Evolutionary conservation across 495 filamentous ascomycete species (phyloP).

Genomic region (Terfezia claveryi): DNA sequence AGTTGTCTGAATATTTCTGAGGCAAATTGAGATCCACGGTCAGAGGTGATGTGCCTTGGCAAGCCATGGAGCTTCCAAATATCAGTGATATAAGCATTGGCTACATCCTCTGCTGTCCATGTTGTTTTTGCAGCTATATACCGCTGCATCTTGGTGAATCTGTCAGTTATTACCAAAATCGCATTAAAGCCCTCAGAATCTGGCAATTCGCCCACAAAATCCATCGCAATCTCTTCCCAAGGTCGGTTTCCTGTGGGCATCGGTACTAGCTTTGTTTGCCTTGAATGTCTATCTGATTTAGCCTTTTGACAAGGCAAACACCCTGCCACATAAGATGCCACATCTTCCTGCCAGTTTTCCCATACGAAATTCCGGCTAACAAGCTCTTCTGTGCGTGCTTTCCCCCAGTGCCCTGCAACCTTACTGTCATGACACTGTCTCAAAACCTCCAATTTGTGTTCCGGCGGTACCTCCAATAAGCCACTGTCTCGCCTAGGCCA

Average conservation of each 20-base stretch:
- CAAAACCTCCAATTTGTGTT: neutral
- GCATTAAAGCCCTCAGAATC: neutral
- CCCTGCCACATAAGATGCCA: neutral
- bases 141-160: neutral
- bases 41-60: neutral
- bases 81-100: neutral
- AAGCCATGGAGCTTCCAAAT: neutral
- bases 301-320: neutral
- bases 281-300: neutral
- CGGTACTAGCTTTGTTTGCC: neutral
- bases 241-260: neutral
- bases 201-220: neutral
- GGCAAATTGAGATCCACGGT: neutral
- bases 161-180: neutral
- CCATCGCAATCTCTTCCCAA: neutral
- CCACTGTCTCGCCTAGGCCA: neutral
- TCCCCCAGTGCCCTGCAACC: neutral
- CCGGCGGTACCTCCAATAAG: neutral
- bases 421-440: neutral
- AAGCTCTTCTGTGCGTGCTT: neutral
- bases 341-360: neutral
- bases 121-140: neutral
- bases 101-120: neutral
- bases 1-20: neutral
- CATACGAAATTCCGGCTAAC: neutral